phyloP scores from a whole-genome alignment of 129 eudicot genomes.

The Rutidosis leptorrhynchoides region DNA sequence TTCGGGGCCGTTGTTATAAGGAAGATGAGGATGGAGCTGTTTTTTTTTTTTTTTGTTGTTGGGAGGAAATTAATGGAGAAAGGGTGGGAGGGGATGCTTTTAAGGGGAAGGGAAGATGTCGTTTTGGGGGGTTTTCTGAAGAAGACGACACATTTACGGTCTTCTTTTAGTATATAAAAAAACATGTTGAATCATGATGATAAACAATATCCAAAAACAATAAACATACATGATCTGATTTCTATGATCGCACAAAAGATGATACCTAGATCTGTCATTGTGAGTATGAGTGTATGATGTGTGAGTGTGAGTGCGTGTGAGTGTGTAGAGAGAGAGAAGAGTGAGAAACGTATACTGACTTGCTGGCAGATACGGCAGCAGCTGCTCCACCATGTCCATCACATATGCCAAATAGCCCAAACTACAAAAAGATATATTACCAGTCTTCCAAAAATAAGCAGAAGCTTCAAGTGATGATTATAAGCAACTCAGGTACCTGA shows the following conservation, averaged over 20 bases:
- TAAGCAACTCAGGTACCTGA: conserved; percentile 45
- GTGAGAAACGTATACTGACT: conserved; percentile 46
- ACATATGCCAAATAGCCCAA: conserved; percentile 87
- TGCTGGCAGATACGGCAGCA: conserved; percentile 94
- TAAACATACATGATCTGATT: neutral
- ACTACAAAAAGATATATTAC: conserved; percentile 42
- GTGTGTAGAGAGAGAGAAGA: neutral
- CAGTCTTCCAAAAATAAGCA: conserved; percentile 17
- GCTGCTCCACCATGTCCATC: conserved; percentile 98
- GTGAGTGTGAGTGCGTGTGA: neutral
- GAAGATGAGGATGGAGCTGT: too few relatives aligned
- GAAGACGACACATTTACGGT: too few relatives aligned
- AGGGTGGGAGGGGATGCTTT: too few relatives aligned
- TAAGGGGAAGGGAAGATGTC: too few relatives aligned
- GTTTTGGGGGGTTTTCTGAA: too few relatives aligned
- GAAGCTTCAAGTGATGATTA: neutral
- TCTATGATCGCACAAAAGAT: conserved; percentile 8
- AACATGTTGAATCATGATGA: neutral
- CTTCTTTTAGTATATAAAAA: too few relatives aligned
- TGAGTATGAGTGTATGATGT: neutral
- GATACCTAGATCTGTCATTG: neutral
- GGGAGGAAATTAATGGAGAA: too few relatives aligned
- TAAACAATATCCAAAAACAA: conserved; percentile 6
- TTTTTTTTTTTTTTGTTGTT: too few relatives aligned
- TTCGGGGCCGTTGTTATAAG: too few relatives aligned